These are phyloP conservation scores for Xanthoparmelia taractica DNA, from an alignment of 495 filamentous ascomycete species.

Conservation along the genomic window DNA sequence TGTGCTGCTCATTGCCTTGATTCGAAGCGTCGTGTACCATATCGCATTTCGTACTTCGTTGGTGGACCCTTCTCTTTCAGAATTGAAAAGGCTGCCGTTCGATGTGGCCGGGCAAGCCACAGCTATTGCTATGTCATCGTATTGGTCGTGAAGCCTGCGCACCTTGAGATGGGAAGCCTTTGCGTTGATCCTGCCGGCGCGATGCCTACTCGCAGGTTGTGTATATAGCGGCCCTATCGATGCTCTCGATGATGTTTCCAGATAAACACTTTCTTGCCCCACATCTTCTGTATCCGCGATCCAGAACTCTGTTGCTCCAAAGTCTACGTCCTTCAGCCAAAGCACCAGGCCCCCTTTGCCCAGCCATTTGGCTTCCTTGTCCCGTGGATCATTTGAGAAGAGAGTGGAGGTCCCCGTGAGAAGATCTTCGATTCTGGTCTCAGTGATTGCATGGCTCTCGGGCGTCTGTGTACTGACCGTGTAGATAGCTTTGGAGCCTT, in stretches of 20 bases:
- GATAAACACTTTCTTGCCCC: conserved; percentile 38
- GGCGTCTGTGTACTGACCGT: conserved; percentile 72
- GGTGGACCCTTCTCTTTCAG: conserved; percentile 42
- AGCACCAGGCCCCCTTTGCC: conserved; percentile 53
- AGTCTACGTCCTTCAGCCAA: conserved; percentile 53
- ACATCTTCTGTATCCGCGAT: conserved; percentile 49
- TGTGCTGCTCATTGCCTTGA: neutral
- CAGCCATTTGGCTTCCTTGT: conserved; percentile 67
- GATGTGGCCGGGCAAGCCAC: conserved; percentile 51
- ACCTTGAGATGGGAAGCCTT: conserved; percentile 62
- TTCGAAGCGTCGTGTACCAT: conserved; percentile 54
- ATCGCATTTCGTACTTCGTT: conserved; percentile 50
- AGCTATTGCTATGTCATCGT: conserved; percentile 59
- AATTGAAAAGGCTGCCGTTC: conserved; percentile 50
- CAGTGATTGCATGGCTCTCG: conserved; percentile 57
- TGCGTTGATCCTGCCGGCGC: conserved; percentile 44
- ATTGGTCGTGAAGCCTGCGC: conserved; percentile 48
- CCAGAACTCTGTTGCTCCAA: conserved; percentile 56
- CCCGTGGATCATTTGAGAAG: conserved; percentile 53
- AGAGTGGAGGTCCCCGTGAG: conserved; percentile 55
- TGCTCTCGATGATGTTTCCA: neutral
- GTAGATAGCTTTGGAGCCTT: conserved; percentile 63
- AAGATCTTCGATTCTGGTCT: conserved; percentile 68
- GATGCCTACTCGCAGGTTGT: conserved; percentile 29
- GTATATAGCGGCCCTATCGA: neutral